Evolutionary conservation across 2,329 filamentous ascomycete genomes (phyloP), one percentile per base, ranked within the genome.

Genomic region (Neopestalotiopsis clavispora): DNA sequence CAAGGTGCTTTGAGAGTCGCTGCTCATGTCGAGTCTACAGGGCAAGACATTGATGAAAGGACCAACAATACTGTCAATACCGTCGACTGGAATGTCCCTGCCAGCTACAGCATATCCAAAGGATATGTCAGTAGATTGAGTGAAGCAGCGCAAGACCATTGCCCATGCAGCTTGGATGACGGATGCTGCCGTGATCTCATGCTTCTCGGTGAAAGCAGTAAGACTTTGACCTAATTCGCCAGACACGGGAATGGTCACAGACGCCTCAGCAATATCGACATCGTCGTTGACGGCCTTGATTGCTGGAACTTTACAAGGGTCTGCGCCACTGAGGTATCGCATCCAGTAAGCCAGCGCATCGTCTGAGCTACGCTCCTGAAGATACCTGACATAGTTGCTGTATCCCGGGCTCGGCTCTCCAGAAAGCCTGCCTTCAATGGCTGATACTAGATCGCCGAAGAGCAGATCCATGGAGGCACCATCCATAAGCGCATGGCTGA

Each of bases 31-130:
- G 7, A 56, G 28, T 57, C 63, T 66, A 17, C 63, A 66, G 13
- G 63, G 28, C 42, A 66, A 34, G 23, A 66, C 63, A 58, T 66
- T 66, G 63, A 66, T 66, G 49, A 66, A 66, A 32, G 63, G 63
- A 12, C 63, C 63, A 7, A 66, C 63, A 49, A 49, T 66, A 9
- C 32, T 52, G 20, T 64, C 61, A 64, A 64, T 64, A n/a, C 61
- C 61, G 5, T 64, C 61, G 5, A 64, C 61, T 28, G 61, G 61
- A 10, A 52, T 30, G 23, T 64, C 61, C 30, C 61, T 23, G 17
- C 61, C 61, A 5, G 40, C 42, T 13, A 64, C 61, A 12, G 61
- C 61, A 49, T 64, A 64, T 12, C 61, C 61, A 23, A 64, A 64
- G 1, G 42, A 17, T 17, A 64, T 64, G 20, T 64, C 40, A 30